Evolutionary conservation across 1,284 basidiomycete genomes (phyloP).

Genomic region (Lignosus rhinocerotis): DNA sequence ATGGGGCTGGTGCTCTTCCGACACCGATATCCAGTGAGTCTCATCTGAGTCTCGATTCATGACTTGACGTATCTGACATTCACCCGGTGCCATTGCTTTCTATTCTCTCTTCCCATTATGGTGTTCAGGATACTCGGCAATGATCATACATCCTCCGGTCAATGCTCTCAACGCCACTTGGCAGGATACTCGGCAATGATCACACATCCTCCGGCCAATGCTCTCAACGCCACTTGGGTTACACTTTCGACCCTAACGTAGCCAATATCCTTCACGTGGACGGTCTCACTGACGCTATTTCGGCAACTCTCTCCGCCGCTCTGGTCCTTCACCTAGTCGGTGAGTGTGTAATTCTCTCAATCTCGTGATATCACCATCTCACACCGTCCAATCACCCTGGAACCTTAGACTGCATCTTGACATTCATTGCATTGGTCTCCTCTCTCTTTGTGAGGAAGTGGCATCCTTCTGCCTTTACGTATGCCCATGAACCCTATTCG

Average conservation of each 20-base stretch:
- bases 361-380: constrained; percentile 5
- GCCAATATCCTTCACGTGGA: constrained; percentile 45
- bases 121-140: constrained; percentile 41
- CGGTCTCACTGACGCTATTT: constrained; percentile 42
- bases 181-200: constrained; percentile 46
- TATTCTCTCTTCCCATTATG: constrained; percentile 13
- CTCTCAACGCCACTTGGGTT: constrained; percentile 49
- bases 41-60: constrained; percentile 12
- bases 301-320: constrained; percentile 39
- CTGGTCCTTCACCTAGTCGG: constrained; percentile 50
- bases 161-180: constrained; percentile 48
- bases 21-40: constrained; percentile 46
- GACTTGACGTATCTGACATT: constrained; percentile 19
- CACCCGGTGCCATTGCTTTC: constrained; percentile 1
- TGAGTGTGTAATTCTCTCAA: constrained; percentile 26
- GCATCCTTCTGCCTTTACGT: constrained; percentile 23
- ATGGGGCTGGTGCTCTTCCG: constrained; percentile 61
- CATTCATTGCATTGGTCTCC: constrained; percentile 50
- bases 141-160: constrained; percentile 35
- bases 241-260: constrained; percentile 49
- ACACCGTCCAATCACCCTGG: constrained; percentile 7
- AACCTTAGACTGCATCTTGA: constrained; percentile 48
- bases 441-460: constrained; percentile 48
- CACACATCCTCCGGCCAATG: constrained; percentile 41
- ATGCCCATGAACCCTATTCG: constrained; percentile 30